phyloP scores from a whole-genome alignment of 108 stramenopile genomes.

The Conticribra guillardii region DNA sequence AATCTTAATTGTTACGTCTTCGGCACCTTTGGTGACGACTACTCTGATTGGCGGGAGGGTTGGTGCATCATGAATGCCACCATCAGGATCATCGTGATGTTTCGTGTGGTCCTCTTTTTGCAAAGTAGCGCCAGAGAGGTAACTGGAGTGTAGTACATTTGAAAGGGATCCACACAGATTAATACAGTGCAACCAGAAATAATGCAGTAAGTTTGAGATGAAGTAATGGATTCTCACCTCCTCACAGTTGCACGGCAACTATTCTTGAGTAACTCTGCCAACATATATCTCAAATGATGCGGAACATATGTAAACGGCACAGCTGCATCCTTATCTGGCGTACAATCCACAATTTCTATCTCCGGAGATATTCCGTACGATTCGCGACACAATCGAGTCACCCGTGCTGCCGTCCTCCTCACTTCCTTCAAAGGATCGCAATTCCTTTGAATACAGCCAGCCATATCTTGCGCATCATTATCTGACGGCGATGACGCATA shows the following conservation, averaged over 20 bases:
- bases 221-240: slow-evolving; percentile 35
- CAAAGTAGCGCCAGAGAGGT: slow-evolving; percentile 28
- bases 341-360: slow-evolving; percentile 77
- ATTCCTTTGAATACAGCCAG: slow-evolving; percentile 80
- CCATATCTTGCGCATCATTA: slow-evolving; percentile 22
- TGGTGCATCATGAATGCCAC: slow-evolving; percentile 53
- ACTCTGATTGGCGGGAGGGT: slow-evolving; percentile 84
- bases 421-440: slow-evolving; percentile 76
- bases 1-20: slow-evolving; percentile 98
- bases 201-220: slow-evolving; percentile 1
- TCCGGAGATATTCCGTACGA: slow-evolving; percentile 80
- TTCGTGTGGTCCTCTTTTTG: slow-evolving; percentile 53
- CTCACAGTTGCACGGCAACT: slow-evolving; percentile 90
- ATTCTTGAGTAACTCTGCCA: slow-evolving; percentile 97
- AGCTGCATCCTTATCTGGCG: slow-evolving; percentile 27
- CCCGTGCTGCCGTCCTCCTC: slow-evolving; percentile 58
- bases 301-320: slow-evolving; percentile 87
- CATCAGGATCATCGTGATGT: slow-evolving; percentile 29
- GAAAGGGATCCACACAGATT: neutral
- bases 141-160: too few species aligned
- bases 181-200: slow-evolving; percentile 1
- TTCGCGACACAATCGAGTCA: slow-evolving; percentile 61
- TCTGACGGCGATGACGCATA: slow-evolving; percentile 8
- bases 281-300: slow-evolving; percentile 95
- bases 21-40: slow-evolving; percentile 94